Percentiles rank a stretch among this genome's conserved stretches.
These are phyloP conservation scores for Solanum appendiculatum DNA, from an alignment of 257 asterid genomes.

Conservation along the genomic window DNA sequence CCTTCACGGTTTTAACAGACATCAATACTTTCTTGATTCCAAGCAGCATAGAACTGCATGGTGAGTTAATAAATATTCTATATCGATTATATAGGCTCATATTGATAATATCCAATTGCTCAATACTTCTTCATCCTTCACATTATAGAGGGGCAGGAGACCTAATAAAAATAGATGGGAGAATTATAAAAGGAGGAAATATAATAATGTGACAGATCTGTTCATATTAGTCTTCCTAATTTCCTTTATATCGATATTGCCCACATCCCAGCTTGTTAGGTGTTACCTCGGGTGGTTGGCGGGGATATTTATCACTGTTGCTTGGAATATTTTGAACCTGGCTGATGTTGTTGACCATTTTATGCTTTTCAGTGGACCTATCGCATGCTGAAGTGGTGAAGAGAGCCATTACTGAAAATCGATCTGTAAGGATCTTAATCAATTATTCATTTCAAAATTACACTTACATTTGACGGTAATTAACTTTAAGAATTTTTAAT, in stretches of 20 bases:
- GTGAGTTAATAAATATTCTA: background rate
- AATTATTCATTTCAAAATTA: background rate
- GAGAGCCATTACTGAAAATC: conserved; percentile 44
- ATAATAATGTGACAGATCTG: background rate
- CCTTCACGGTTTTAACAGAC: too few species aligned
- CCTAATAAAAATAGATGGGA: background rate
- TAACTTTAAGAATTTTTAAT: background rate
- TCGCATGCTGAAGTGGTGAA: conserved; percentile 40
- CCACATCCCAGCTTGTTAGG: background rate
- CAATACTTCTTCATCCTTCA: background rate
- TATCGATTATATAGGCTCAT: background rate
- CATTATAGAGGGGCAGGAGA: background rate
- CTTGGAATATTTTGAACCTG: background rate
- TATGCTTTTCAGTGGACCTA: conserved; percentile 29
- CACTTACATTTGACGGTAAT: background rate
- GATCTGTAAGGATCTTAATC: conserved; percentile 26
- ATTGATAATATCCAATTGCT: background rate
- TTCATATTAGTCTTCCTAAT: background rate
- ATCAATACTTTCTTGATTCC: background rate
- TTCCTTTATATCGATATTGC: background rate
- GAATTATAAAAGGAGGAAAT: background rate
- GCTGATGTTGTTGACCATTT: background rate
- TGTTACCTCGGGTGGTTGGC: background rate
- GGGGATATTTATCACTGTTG: background rate
- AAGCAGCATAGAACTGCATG: background rate